Base-by-base conservation (phyloP, 306 rosid species). In the Fagus crenata region DNA sequence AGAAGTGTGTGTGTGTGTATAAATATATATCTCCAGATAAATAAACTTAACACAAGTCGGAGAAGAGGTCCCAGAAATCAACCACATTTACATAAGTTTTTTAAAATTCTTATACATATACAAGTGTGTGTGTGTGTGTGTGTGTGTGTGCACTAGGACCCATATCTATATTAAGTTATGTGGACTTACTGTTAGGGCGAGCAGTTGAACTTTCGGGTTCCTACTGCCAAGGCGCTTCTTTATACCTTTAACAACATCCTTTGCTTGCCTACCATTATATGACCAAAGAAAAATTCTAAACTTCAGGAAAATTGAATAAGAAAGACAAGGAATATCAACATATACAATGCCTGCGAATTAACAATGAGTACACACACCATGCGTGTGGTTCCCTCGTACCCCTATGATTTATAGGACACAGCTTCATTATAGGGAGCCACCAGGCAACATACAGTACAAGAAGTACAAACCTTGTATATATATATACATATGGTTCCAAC, bases 211-310 rank as follows among this genome's bases (percentile, higher is more conserved):
- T 93, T 91, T 96, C 46, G 98, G 55, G 82, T 83, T 90, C 86
- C 75, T 96, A 85, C 96, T 91, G 81, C 97, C 96, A 75, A 96
- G 74, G 78, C 98, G 92, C 86, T 84, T 96, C 96, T 87, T 96
- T 84, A 91, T 69, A 53, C 96, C 96, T 85, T 85, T 96, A 77
- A 96, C 92, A 77, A 96, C 93, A 78, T 89, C 91, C 85, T 87
- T 92, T 32, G 93, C 83, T 87, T 86, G 93, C 97, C 99, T 96
- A 89, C 74, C 17, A 86, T 61, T 75, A 75, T 77, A 81, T 81
- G 77, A 85, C 82, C 80, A 63, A 81, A 46, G 67, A 28, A 71
- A 81, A 61, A 73, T 73, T 81, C 78, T 51, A 75, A 51, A 75
- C 67, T 35, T 64, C 28, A 41, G 37, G 78, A 68, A 75, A 72